Evolutionary conservation across 768 basidiomycete species (phyloP).

Genomic region (Mycena crocata): DNA sequence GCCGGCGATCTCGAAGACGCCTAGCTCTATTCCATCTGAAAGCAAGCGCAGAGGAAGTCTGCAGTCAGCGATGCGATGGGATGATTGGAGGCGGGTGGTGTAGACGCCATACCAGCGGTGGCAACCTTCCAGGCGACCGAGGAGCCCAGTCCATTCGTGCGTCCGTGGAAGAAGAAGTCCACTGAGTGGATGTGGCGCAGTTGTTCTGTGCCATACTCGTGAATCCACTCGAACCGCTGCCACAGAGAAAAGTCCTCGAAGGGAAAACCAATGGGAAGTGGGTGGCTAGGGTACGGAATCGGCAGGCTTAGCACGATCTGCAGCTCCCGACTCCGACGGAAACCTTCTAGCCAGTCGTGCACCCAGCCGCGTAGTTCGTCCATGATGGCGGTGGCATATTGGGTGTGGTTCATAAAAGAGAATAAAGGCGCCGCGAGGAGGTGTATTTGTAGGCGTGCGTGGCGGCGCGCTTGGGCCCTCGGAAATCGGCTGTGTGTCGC

Average conservation of each 20-base stretch:
- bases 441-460: constrained; percentile 8
- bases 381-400: constrained; percentile 13
- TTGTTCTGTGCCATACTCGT: constrained; percentile 14
- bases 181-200: constrained; percentile 13
- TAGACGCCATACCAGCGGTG: neutral
- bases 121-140: constrained; percentile 22
- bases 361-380: constrained; percentile 21
- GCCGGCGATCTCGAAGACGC: constrained; percentile 22
- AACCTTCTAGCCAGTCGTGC: constrained; percentile 8
- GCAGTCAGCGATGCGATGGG: neutral
- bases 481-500: too few relatives aligned
- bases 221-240: constrained; percentile 16
- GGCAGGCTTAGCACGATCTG: neutral
- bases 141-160: constrained; percentile 11
- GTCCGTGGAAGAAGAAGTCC: constrained; percentile 12
- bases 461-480: constrained; percentile 1
- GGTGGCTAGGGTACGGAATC: neutral
- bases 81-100: neutral
- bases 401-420: constrained; percentile 9
- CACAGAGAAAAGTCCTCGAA: constrained; percentile 8
- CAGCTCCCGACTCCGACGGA: neutral
- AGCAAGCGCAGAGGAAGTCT: too few relatives aligned
- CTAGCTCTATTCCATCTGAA: constrained; percentile 3
- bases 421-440: neutral
- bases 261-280: constrained; percentile 22